Base-by-base conservation (phyloP, 177 flowering plant genomes). In the Vitis hybrid region DNA sequence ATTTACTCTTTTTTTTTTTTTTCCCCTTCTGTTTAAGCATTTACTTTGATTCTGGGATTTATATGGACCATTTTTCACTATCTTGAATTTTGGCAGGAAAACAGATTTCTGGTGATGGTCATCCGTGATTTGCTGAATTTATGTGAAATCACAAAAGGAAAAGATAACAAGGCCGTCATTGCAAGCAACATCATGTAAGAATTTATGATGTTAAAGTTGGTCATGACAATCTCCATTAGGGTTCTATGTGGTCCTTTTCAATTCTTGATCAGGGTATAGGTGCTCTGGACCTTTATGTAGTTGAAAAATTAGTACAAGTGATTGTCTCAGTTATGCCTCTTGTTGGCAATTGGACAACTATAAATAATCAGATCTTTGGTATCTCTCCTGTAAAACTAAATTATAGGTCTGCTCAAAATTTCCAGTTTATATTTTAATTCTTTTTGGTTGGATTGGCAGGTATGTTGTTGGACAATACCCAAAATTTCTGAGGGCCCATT, bases 381-480 rank as follows among this genome's bases (percentile, higher is more conserved):
- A 35, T 35, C 46, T 35, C 46, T 35, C 46, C 46, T 35, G 8
- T 35, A 5, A 35, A 35, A 35, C 46, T 35, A 35, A 35, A 35
- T 35, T 35, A 35, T 35, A 35, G 8, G 46, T 54, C 46, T 67
- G 13, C 1, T 32, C 21, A 51, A 27, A 27, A 14, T 35, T 50
- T 27, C 40, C 11, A 65, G 3, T n/a, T 52, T 51, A 2, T 10
- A 50, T 62, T 11, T 40, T 50, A 32, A 49, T 5, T 27, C 18
- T 60, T 51, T 11, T 54, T 66, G 16, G 52, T 68, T 67, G 52
- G 40, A 6, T 64, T 82, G 65, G 60, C 84, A 96, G 99, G 99
- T 96, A 96, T 85, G 99, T 93, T 60, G 99, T 96, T 74, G 99
- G 99, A 18, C 98, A 96, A 67, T 96, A 96, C 65, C 98, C 99